Evolutionary conservation across 2,329 filamentous ascomycete genomes (phyloP).

Genomic region (Penicillium concentricum): DNA sequence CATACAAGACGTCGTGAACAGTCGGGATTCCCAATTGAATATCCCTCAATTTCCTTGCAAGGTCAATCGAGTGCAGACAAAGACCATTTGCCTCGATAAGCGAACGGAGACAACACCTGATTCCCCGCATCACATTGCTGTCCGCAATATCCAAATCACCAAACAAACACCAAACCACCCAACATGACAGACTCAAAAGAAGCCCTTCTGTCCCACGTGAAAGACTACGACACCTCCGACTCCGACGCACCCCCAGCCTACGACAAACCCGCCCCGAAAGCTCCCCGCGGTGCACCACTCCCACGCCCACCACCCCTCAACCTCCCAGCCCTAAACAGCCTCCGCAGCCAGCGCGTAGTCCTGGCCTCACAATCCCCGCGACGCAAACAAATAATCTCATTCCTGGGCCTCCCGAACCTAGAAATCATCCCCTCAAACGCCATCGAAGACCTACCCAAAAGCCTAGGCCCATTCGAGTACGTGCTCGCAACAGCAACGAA

Average conservation of each 20-base stretch:
- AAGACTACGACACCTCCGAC: constrained; percentile 3
- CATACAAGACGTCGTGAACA: neutral
- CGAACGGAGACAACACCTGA: neutral
- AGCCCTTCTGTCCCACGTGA: constrained; percentile 22
- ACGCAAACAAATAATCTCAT: constrained; percentile 71
- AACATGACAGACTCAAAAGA: constrained; percentile 34
- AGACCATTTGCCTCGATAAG: neutral
- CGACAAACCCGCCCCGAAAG: constrained; percentile 22
- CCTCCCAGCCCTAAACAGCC: constrained; percentile 73
- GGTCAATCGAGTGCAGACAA: neutral
- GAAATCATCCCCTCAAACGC: constrained; percentile 82
- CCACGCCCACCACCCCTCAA: constrained; percentile 61
- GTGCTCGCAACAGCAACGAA: constrained; percentile 80
- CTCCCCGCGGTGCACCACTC: constrained; percentile 26
- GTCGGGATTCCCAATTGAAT: neutral
- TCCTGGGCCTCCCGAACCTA: constrained; percentile 77
- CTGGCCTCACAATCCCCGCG: constrained; percentile 88
- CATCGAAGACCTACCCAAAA: constrained; percentile 82
- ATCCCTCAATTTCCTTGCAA: neutral
- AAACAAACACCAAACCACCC: neutral
- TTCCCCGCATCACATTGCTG: neutral
- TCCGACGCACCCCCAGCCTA: constrained; percentile 38
- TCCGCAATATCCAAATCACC: neutral
- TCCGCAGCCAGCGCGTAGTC: constrained; percentile 78
- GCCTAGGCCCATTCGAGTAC: constrained; percentile 81